phyloP scores from a whole-genome alignment of 805 yeast species.

The Candida xiaguanensis region DNA sequence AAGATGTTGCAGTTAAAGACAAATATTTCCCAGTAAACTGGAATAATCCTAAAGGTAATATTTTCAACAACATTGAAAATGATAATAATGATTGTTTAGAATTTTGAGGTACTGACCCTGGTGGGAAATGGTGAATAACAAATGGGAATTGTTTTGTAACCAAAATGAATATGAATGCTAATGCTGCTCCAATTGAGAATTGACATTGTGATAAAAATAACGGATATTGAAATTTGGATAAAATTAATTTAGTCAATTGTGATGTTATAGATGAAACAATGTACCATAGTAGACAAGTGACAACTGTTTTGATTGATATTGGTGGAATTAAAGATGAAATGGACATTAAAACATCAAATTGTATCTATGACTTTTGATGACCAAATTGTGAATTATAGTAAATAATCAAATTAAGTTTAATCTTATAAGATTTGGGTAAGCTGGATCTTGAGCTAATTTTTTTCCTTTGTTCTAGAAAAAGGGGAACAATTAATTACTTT shows the following conservation, averaged over 20 bases:
- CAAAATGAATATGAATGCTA: conserved; percentile 38
- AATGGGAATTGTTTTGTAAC: conserved; percentile 28
- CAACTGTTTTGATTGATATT: conserved; percentile 33
- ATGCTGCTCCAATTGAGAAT: conserved; percentile 47
- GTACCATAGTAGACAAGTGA: conserved; percentile 58
- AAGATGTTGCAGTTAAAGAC: conserved; percentile 60
- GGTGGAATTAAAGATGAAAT: conserved; percentile 19
- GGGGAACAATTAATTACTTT: neutral
- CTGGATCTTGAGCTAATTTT: too few relatives aligned
- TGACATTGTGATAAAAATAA: conserved; percentile 64
- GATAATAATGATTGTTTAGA: conserved; percentile 18
- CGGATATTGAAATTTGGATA: conserved; percentile 56
- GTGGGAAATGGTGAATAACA: conserved; percentile 42
- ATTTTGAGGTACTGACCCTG: conserved; percentile 49
- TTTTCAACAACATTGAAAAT: conserved; percentile 37
- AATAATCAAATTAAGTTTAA: too few relatives aligned
- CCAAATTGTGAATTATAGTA: too few relatives aligned
- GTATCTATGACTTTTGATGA: too few relatives aligned
- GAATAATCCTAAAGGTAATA: conserved; percentile 61
- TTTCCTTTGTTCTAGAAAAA: neutral
- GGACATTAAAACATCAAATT: conserved; percentile 1
- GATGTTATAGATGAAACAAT: conserved; percentile 59
- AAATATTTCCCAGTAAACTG: conserved; percentile 64
- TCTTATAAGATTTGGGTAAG: too few relatives aligned
- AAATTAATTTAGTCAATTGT: conserved; percentile 55